phyloP scores from a whole-genome alignment of 228 moss, liverwort and hornwort genomes.

The Sphagnum magellanicum region DNA sequence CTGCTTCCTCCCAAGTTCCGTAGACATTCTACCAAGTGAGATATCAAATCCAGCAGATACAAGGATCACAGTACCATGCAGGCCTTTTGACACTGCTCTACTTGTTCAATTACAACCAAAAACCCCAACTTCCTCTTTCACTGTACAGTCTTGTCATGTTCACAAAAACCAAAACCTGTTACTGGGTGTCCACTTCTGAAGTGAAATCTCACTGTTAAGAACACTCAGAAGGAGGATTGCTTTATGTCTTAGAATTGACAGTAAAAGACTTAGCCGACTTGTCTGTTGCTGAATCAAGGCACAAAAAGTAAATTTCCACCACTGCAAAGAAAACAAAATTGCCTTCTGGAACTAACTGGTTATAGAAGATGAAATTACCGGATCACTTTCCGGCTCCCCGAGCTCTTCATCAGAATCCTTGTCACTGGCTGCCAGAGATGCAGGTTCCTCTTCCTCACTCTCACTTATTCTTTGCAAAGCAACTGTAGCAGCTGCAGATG shows the following conservation, averaged over 20 bases:
- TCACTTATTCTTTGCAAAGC: conserved; percentile 28
- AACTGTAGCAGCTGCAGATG: conserved; percentile 30
- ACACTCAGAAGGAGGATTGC: neutral
- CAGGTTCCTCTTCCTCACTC: conserved; percentile 64
- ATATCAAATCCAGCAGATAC: neutral
- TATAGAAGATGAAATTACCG: conserved; percentile 22
- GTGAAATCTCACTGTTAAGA: no score
- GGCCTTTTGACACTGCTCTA: neutral
- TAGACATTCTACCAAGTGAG: neutral
- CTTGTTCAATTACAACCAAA: neutral
- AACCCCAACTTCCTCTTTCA: neutral
- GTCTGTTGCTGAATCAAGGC: neutral
- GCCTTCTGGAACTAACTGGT: conserved; percentile 1
- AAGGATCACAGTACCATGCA: neutral
- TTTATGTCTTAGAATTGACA: neutral
- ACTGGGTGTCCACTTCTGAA: no score
- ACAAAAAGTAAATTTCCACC: neutral
- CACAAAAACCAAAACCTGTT: neutral
- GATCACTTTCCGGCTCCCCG: conserved; percentile 57
- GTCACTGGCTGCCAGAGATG: conserved; percentile 34
- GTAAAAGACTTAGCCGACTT: neutral
- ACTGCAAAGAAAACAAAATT: neutral
- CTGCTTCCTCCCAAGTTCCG: neutral
- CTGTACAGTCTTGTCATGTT: neutral
- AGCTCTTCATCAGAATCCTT: conserved; percentile 55